Evolutionary conservation across 208 protist genomes (phyloP), one percentile per base, ranked within the genome.

Genomic region (Leishmania gerbilli): DNA sequence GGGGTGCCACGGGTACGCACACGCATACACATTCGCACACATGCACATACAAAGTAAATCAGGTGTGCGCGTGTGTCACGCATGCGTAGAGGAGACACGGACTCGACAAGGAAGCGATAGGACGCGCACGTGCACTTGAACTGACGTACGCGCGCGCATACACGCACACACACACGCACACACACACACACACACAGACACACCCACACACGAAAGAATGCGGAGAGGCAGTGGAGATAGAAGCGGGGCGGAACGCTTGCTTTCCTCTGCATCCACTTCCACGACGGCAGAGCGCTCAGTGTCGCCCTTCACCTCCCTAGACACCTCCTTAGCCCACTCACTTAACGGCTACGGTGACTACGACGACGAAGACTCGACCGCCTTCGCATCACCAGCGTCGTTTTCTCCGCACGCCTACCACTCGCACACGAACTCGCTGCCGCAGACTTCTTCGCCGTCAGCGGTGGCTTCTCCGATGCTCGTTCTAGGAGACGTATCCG

Each of bases 301-400:
- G 31, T 76, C 72, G 6, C 72, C 72, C 31, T 76, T 76, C 51
- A 31, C 72, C 34, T 62, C 72, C 21, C 31, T 76, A n/a, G 72
- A 51, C 71, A 75, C 45, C n/a, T 76, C 72, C 51, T 74, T 31
- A 0, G 37, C 45, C 4, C 9, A 53, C 9, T 74, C 42, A 31
- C 45, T 74, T 17, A 15, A 58, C 51, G 53, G 47, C 51, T 76
- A 76, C 51, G n/a, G 34, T 17, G 71, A 53, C 72, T 55, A 37
- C 51, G 45, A 21, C 49, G 45, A 76, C 51, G 51, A 76, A 34
- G 72, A 58, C 51, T 76, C 51, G 49, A 62, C 31, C 21, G 51
- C 13, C 53, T 55, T 58, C 15, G 31, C 6, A 56, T 76, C 72
- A 6, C 72, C 72, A 56, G 19, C 31, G 51, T 62, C 53, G n/a